Conservation (phyloP, 2,329 filamentous ascomycete genomes). For the Bipolaris gigantea region DNA sequence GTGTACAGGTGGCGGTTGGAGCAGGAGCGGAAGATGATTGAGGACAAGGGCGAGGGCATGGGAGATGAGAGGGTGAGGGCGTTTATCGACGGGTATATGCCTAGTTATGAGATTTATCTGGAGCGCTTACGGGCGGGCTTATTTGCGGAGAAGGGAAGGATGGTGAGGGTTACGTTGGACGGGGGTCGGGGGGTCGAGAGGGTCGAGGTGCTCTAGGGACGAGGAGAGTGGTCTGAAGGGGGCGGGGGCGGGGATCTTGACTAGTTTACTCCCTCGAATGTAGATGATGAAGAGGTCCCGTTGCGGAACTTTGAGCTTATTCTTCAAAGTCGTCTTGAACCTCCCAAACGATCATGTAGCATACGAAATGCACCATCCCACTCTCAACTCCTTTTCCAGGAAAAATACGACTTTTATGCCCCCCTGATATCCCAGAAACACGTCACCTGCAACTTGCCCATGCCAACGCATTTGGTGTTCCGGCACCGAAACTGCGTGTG, state of each 20-base stretch:
- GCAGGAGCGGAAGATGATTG: conserved; percentile 73
- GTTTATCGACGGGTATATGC: conserved; percentile 69
- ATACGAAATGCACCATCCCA: too few relatives aligned
- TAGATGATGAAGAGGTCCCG: too few relatives aligned
- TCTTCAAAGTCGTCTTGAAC: too few relatives aligned
- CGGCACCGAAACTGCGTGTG: not conserved
- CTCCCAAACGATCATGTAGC: too few relatives aligned
- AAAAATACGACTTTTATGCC: too few relatives aligned
- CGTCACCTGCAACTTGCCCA: conserved; percentile 1
- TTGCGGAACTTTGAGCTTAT: too few relatives aligned
- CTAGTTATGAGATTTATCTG: conserved; percentile 60
- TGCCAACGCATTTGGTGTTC: not conserved
- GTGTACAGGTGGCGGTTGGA: conserved; percentile 85
- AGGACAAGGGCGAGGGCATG: conserved; percentile 74
- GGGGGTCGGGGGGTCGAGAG: conserved; percentile 49
- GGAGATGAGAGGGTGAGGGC: conserved; percentile 73
- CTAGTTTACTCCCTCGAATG: too few relatives aligned
- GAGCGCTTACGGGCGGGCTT: conserved; percentile 54
- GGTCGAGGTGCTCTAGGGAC: conserved; percentile 27
- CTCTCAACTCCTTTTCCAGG: too few relatives aligned
- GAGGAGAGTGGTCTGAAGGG: not conserved
- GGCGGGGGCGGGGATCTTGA: too few relatives aligned
- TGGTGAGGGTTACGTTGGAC: conserved; percentile 55
- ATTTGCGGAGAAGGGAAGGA: conserved; percentile 50
- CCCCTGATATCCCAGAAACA: not conserved